Percentiles rank a stretch among this genome's conserved stretches.
phyloP scores from a whole-genome alignment of 2,329 filamentous ascomycete genomes.

The Ophiostoma ips region DNA sequence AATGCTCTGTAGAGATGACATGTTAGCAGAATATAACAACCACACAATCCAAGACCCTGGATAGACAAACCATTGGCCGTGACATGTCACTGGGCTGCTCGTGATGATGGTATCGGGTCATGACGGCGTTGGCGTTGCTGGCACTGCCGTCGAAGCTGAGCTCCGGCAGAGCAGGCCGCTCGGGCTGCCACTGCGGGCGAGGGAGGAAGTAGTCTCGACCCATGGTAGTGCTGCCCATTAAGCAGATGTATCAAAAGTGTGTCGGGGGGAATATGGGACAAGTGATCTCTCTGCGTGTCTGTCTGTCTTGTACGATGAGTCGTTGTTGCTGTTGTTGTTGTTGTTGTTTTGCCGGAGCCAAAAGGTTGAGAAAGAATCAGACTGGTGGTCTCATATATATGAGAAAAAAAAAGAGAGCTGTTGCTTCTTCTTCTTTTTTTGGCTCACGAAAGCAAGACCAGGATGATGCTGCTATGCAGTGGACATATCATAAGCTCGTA shows the following conservation, averaged over 20 bases:
- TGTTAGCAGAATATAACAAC: conserved; percentile 4
- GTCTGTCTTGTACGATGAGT: too few relatives aligned
- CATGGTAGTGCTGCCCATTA: too few relatives aligned
- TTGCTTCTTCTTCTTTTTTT: neutral
- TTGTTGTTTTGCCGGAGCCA: neutral
- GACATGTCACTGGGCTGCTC: conserved; percentile 11
- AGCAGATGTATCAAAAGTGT: neutral
- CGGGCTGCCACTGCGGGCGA: conserved; percentile 15
- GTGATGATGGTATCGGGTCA: conserved; percentile 12
- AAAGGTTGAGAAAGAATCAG: neutral
- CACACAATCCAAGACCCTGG: neutral
- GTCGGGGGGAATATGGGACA: neutral
- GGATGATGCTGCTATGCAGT: conserved; percentile 3
- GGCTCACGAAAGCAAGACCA: neutral
- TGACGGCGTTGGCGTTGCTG: neutral
- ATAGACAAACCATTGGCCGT: conserved; percentile 15
- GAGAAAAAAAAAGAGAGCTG: neutral
- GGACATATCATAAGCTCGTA: conserved; percentile 9
- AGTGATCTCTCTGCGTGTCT: too few relatives aligned
- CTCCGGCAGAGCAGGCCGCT: conserved; percentile 11
- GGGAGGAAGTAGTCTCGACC: conserved; percentile 13
- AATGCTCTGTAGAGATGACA: conserved; percentile 20
- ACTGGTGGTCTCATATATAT: conserved; percentile 7
- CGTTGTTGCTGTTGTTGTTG: too few relatives aligned
- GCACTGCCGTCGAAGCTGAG: conserved; percentile 6